Base-by-base conservation (phyloP, 257 asterid genomes). In the Rauvolfia tetraphylla region DNA sequence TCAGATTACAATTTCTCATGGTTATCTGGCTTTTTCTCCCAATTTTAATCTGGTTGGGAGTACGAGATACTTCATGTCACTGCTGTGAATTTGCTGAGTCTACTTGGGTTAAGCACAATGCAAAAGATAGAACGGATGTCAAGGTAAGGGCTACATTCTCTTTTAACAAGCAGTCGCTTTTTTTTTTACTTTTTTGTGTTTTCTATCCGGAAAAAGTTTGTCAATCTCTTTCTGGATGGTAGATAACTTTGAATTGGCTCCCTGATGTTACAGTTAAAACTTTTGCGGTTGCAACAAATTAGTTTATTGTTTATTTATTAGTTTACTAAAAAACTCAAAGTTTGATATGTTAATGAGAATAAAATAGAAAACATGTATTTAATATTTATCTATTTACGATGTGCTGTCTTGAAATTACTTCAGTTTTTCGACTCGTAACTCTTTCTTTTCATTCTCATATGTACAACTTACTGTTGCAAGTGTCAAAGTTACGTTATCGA, bases 11-110 rank as follows among this genome's bases (percentile, higher is more conserved):
- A 20, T 38, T 9, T 74, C 65, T 44, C 25, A 18, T 34, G 69
- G 72, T 75, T 38, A 42, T 71, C 58, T 75, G 74, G 18, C 69
- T 79, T 62, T 33, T 72, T 59, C 57, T 75, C 80, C 73, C 76
- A 58, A 15, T 39, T 70, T 68, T 69, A 10, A 36, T 23, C 31
- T 56, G 13, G 29, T 13, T 65, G 82, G 78, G 72, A 46, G 57
- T 72, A 27, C 48, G n/a, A 49, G 49, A 66, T 66, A 56, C 42
- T 51, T 79, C 68, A 11, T 53, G 69, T 72, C 78, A 17, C 69
- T 73, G 54, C 56, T 54, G 69, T 66, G 69, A 33, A 53, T 39
- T 71, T 51, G 54, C 49, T 42, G 51, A 49, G 31, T 22, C 53
- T 70, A 33, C 48, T 12, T 68, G 33, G 15, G 36, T 41, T 54